A percentile compares a stretch with the other conserved stretches of the same genome.
These are phyloP conservation scores for Fusarium nurragi DNA, from an alignment of 2,329 filamentous ascomycete species.

Conservation along the genomic window DNA sequence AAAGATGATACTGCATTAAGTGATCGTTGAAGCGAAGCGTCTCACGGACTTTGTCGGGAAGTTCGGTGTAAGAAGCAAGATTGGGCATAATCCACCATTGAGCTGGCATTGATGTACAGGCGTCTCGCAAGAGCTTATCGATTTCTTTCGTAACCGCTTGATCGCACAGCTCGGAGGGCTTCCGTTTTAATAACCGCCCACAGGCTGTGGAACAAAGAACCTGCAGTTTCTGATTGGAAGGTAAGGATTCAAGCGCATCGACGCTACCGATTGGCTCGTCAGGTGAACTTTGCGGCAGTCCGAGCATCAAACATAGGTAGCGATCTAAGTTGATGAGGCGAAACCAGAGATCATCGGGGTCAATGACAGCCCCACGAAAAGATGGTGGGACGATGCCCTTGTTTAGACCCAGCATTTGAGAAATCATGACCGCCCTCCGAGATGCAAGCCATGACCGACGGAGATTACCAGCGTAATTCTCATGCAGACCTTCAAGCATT, in stretches of 20 bases:
- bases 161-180: slow-evolving; percentile 44
- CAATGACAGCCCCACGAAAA: slow-evolving; percentile 23
- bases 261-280: slow-evolving; percentile 51
- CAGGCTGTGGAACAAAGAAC: slow-evolving; percentile 54
- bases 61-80: slow-evolving; percentile 18
- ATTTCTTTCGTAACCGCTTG: slow-evolving; percentile 52
- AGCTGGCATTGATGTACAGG: slow-evolving; percentile 52
- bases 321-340: slow-evolving; percentile 57
- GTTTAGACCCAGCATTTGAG: slow-evolving; percentile 54
- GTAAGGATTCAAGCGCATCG: slow-evolving; percentile 44
- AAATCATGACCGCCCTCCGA: slow-evolving; percentile 57
- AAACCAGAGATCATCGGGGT: slow-evolving; percentile 56
- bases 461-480: slow-evolving; percentile 58
- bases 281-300: slow-evolving; percentile 54
- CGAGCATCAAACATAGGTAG: slow-evolving; percentile 59
- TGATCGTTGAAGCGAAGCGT: slow-evolving; percentile 54
- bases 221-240: slow-evolving; percentile 56
- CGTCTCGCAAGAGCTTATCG: slow-evolving; percentile 57
- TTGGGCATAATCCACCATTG: slow-evolving; percentile 59
- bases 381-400: slow-evolving; percentile 22
- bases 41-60: slow-evolving; percentile 42
- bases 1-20: slow-evolving; percentile 59
- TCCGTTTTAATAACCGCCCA: slow-evolving; percentile 58
- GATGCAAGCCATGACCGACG: slow-evolving; percentile 57
- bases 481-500: slow-evolving; percentile 58